Percentiles rank a stretch among this genome's conserved stretches.
Conservation (phyloP, 805 yeast species). For the Gaillardinia entomophila region DNA sequence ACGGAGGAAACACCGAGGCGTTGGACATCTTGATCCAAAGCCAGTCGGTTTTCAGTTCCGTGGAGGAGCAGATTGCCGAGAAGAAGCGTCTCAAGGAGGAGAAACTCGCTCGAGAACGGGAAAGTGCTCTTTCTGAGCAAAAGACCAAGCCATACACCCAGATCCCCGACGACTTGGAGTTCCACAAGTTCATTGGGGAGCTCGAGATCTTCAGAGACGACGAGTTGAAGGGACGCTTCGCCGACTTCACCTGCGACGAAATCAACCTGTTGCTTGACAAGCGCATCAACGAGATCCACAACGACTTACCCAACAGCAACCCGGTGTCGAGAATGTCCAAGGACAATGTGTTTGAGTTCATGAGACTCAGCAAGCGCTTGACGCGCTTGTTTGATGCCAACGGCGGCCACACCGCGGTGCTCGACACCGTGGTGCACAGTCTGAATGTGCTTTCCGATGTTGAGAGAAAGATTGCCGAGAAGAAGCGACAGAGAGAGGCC, state of each 20-base stretch:
- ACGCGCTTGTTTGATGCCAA: conserved; percentile 3
- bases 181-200: conserved; percentile 12
- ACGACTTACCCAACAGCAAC: conserved; percentile 3
- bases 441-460: background rate
- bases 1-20: background rate
- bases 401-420: conserved; percentile 3
- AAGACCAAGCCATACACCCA: conserved; percentile 7
- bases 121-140: background rate
- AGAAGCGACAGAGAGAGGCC: background rate
- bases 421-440: conserved; percentile 2
- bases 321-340: background rate
- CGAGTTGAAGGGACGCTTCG: conserved; percentile 7
- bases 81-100: background rate
- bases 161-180: conserved; percentile 14
- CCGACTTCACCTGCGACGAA: conserved; percentile 3
- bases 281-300: conserved; percentile 9
- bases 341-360: conserved; percentile 2
- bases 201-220: conserved; percentile 7
- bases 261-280: conserved; percentile 5
- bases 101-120: background rate
- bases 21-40: background rate
- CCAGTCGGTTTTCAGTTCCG: background rate
- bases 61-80: background rate
- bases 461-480: background rate
- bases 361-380: conserved; percentile 2